A percentile compares a stretch with the other conserved stretches of the same genome.
These are phyloP conservation scores for Zea mays DNA, from an alignment of 176 grass and related monocot genomes.

Conservation along the genomic window Zm-B73-REFERENCE-NAM-5.0 NC_050099.1:32963001-32963500, in stretches of 20 bases:
- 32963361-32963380: constrained; percentile 7
- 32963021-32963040: neutral
- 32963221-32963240: constrained; percentile 98
- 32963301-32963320: constrained; percentile 9
- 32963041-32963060: neutral
- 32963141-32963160: neutral
- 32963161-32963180: constrained; percentile 82
- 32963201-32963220: constrained; percentile 95
- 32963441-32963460: constrained; percentile 90
- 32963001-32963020: neutral
- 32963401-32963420: constrained; percentile 55
- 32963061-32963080: constrained; percentile 10
- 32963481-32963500: constrained; percentile 89
- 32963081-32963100: neutral
- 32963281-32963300: constrained; percentile 24
- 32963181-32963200: constrained; percentile 92
- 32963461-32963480: constrained; percentile 85
- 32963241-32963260: constrained; percentile 99
- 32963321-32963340: neutral
- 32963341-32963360: neutral
- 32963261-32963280: constrained; percentile 78
- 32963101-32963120: neutral
- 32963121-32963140: neutral
- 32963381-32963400: neutral
- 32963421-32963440: constrained; percentile 96